phyloP scores from a whole-genome alignment of 805 yeast genomes.

The Saccharomycopsis fodiens region DNA sequence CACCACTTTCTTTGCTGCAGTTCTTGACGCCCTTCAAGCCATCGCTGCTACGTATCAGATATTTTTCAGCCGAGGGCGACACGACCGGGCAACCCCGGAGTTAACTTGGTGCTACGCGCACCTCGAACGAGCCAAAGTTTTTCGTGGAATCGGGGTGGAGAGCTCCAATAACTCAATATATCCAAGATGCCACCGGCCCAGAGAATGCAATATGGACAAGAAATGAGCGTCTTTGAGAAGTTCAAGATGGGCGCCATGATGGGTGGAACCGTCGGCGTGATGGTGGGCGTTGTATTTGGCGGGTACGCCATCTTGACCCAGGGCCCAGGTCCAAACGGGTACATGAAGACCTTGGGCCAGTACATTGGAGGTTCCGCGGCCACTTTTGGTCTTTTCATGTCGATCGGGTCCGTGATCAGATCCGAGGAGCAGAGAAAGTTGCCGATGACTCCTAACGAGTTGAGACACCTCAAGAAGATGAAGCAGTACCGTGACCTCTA shows the following conservation, averaged over 20 bases:
- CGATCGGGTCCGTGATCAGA: constrained; percentile 87
- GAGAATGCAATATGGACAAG: constrained; percentile 44
- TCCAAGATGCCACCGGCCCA: constrained; percentile 48
- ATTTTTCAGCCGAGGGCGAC: not conserved
- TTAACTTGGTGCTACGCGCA: no score
- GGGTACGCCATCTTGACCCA: constrained; percentile 83
- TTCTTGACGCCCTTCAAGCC: not conserved
- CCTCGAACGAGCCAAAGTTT: no score
- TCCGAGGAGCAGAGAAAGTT: constrained; percentile 38
- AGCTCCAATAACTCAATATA: no score
- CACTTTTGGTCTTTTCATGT: constrained; percentile 94
- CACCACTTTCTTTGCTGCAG: no score
- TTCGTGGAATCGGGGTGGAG: no score
- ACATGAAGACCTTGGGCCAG: constrained; percentile 93
- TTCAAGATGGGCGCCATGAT: constrained; percentile 97
- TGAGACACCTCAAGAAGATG: constrained; percentile 1
- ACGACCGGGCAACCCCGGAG: no score
- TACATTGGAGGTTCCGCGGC: constrained; percentile 95
- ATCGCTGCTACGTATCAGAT: not conserved
- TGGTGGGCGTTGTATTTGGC: constrained; percentile 91
- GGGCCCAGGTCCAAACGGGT: constrained; percentile 99
- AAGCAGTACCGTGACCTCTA: constrained; percentile 4
- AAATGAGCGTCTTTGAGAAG: constrained; percentile 88
- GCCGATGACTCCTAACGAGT: not conserved
- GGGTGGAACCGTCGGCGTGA: constrained; percentile 90